These are phyloP conservation scores for Physocladia obscura DNA, from an alignment of 192 early-diverging fungal species.

Conservation along the genomic window DNA sequence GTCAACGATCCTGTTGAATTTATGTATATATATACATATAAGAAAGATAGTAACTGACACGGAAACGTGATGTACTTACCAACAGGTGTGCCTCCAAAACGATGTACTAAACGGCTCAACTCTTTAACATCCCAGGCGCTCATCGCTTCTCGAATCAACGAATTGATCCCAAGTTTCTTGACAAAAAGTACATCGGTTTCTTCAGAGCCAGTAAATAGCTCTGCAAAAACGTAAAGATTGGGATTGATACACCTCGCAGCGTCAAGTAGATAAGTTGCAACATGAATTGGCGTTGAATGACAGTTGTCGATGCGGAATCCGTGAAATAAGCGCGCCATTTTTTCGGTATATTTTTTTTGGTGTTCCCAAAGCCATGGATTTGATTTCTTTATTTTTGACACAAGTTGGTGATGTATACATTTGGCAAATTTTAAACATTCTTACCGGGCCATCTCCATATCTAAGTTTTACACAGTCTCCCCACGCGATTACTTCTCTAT, in stretches of 20 bases:
- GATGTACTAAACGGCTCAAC: constrained; percentile 84
- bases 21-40: neutral
- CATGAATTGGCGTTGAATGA: constrained; percentile 94
- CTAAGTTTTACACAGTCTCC: constrained; percentile 98
- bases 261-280: constrained; percentile 90
- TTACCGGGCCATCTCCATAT: constrained; percentile 74
- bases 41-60: neutral
- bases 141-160: constrained; percentile 97
- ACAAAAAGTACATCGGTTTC: constrained; percentile 93
- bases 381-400: constrained; percentile 53
- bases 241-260: constrained; percentile 79
- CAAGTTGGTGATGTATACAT: neutral
- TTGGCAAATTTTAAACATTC: neutral
- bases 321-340: constrained; percentile 85
- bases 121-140: constrained; percentile 93
- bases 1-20: constrained; percentile 54
- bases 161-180: constrained; percentile 89
- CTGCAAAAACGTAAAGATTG: constrained; percentile 94
- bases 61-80: too few relatives aligned
- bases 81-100: constrained; percentile 87
- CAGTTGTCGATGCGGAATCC: constrained; percentile 99
- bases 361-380: constrained; percentile 97
- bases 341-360: constrained; percentile 83
- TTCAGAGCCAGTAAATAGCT: constrained; percentile 97
- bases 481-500: constrained; percentile 96